Evolutionary conservation across 148 eudicot species (phyloP).

Genomic region (Euryodendron excelsum): DNA sequence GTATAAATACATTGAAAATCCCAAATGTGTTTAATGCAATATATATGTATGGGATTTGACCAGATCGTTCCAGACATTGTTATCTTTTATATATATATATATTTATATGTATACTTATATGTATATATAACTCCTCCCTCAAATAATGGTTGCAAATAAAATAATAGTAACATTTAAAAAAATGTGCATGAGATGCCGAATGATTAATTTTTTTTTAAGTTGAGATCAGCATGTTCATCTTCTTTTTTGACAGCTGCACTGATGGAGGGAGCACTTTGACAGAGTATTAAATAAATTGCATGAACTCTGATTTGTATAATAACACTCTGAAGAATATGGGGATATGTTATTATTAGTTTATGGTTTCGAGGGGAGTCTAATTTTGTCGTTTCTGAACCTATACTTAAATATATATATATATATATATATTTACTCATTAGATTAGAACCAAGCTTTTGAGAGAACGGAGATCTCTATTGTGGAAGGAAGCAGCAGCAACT

Average conservation of each 20-base stretch:
- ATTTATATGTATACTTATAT: too few relatives aligned
- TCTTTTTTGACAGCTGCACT: slow-evolving; percentile 29
- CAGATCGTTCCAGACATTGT: slow-evolving; percentile 15
- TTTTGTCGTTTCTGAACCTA: slow-evolving; percentile 18
- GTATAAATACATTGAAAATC: neutral
- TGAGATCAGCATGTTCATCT: slow-evolving; percentile 26
- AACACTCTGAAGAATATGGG: neutral
- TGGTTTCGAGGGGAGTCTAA: neutral
- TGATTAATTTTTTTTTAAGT: slow-evolving; percentile 16
- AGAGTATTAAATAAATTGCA: too few relatives aligned
- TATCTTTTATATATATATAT: too few relatives aligned
- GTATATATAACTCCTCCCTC: neutral
- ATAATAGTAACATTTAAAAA: slow-evolving; percentile 6
- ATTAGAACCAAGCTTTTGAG: slow-evolving; percentile 6
- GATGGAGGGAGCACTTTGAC: slow-evolving; percentile 11
- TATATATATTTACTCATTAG: slow-evolving; percentile 18
- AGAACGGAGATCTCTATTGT: slow-evolving; percentile 6
- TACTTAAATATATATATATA: too few relatives aligned
- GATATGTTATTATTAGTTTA: neutral
- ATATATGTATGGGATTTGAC: slow-evolving; percentile 23
- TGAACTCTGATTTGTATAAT: slow-evolving; percentile 5
- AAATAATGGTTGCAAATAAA: slow-evolving; percentile 5
- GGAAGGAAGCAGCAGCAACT: slow-evolving; percentile 5
- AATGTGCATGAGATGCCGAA: slow-evolving; percentile 26
- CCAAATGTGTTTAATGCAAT: slow-evolving; percentile 8